Conservation (phyloP, 192 early-diverging fungal species). For the Linnemannia exigua region DNA sequence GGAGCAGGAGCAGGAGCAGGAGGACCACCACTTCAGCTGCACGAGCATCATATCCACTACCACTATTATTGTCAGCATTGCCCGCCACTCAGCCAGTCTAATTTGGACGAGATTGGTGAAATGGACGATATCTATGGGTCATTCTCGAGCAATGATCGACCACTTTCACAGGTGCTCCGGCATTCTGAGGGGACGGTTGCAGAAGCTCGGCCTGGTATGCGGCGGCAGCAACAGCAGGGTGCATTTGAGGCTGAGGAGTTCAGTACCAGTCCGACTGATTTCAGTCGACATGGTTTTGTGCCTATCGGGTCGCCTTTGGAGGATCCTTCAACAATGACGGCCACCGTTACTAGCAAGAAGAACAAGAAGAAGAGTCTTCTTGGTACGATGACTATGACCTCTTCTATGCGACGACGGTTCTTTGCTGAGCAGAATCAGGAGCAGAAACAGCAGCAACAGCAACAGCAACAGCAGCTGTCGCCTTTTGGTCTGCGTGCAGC, state of each 20-base stretch:
- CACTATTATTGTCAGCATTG: slow-evolving; percentile 52
- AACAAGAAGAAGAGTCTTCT: slow-evolving; percentile 37
- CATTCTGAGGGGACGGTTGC: background rate
- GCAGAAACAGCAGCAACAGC: slow-evolving; percentile 13
- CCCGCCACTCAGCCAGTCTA: slow-evolving; percentile 18
- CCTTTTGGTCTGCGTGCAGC: background rate
- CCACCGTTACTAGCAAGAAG: slow-evolving; percentile 11
- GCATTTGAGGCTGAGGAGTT: background rate
- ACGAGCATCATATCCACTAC: slow-evolving; percentile 50
- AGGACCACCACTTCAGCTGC: slow-evolving; percentile 15
- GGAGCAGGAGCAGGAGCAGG: background rate
- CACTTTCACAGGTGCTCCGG: background rate
- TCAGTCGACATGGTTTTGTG: background rate
- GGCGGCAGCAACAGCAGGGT: background rate
- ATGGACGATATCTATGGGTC: background rate
- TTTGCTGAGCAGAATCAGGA: slow-evolving; percentile 54
- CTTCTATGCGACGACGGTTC: slow-evolving; percentile 46
- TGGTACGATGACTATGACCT: slow-evolving; percentile 49
- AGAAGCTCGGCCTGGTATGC: background rate
- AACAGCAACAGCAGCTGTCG: background rate
- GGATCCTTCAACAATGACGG: background rate
- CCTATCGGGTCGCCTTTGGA: background rate
- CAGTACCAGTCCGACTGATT: slow-evolving; percentile 15
- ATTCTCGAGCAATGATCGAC: background rate
- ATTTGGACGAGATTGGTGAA: slow-evolving; percentile 1